phyloP scores from a whole-genome alignment of 1,284 basidiomycete genomes.

The Neotropicomus parvogracilis region DNA sequence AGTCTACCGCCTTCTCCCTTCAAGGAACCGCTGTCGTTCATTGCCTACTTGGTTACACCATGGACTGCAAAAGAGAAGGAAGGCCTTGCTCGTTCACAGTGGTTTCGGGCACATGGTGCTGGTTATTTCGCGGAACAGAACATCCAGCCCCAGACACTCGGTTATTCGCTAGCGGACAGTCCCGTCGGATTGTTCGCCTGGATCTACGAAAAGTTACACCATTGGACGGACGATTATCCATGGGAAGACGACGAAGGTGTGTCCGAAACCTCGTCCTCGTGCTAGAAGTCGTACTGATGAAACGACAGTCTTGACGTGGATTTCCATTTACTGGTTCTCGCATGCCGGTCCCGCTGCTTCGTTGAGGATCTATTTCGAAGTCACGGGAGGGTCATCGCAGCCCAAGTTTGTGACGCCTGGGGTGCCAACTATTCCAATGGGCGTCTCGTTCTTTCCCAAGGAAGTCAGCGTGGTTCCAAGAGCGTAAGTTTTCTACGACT shows the following conservation, averaged over 20 bases:
- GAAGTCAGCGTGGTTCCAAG: slow-evolving; percentile 39
- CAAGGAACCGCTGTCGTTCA: slow-evolving; percentile 28
- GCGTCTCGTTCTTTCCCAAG: slow-evolving; percentile 47
- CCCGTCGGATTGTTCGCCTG: slow-evolving; percentile 54
- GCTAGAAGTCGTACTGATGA: not conserved
- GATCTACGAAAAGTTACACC: slow-evolving; percentile 56
- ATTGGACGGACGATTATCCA: slow-evolving; percentile 49
- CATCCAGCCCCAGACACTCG: slow-evolving; percentile 55
- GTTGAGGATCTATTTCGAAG: slow-evolving; percentile 50
- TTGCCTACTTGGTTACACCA: slow-evolving; percentile 28
- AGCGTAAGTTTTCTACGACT: slow-evolving; percentile 29
- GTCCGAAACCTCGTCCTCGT: not conserved
- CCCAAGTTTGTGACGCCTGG: not conserved
- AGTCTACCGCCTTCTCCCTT: slow-evolving; percentile 24
- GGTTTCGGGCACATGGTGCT: slow-evolving; percentile 32
- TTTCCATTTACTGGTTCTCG: slow-evolving; percentile 59
- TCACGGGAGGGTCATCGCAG: slow-evolving; percentile 1
- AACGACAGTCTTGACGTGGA: slow-evolving; percentile 49
- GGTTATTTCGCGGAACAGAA: slow-evolving; percentile 45
- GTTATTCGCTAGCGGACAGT: slow-evolving; percentile 52
- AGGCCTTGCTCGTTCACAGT: slow-evolving; percentile 31
- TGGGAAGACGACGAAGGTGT: slow-evolving; percentile 52
- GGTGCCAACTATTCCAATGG: slow-evolving; percentile 40
- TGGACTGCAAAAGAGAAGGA: slow-evolving; percentile 37
- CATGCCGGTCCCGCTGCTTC: slow-evolving; percentile 53